phyloP scores from a whole-genome alignment of 495 filamentous ascomycete genomes.

The Lasiosphaeris hirsuta region DNA sequence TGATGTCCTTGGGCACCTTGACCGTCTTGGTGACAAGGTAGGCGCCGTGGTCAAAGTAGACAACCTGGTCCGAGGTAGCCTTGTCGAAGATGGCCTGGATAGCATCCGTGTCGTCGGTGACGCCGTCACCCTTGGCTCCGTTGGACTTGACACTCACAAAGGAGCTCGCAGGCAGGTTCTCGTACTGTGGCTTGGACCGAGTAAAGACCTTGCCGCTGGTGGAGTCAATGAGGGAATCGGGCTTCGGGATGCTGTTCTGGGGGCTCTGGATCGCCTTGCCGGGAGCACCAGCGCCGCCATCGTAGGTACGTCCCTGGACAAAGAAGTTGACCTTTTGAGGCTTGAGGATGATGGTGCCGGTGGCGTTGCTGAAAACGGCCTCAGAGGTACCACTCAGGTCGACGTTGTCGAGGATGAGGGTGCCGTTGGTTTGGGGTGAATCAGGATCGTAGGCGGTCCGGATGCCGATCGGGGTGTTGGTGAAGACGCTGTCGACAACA shows the following conservation, averaged over 20 bases:
- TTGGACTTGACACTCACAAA: slow-evolving; percentile 73
- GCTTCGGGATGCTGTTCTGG: slow-evolving; percentile 52
- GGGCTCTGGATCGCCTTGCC: slow-evolving; percentile 50
- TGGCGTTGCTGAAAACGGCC: slow-evolving; percentile 53
- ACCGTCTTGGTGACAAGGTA: slow-evolving; percentile 84
- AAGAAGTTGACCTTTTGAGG: slow-evolving; percentile 71
- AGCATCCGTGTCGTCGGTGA: slow-evolving; percentile 62
- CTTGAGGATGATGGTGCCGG: slow-evolving; percentile 58
- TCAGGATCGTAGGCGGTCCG: slow-evolving; percentile 67
- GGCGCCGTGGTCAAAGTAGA: slow-evolving; percentile 90
- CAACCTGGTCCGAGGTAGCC: slow-evolving; percentile 57
- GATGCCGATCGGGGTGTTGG: slow-evolving; percentile 68
- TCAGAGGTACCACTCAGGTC: slow-evolving; percentile 58
- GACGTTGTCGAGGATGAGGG: slow-evolving; percentile 82
- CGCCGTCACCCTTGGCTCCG: slow-evolving; percentile 78
- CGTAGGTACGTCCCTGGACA: slow-evolving; percentile 72
- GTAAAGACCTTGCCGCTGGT: slow-evolving; percentile 56
- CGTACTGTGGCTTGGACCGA: slow-evolving; percentile 73
- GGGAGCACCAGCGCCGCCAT: slow-evolving; percentile 32
- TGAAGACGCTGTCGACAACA: slow-evolving; percentile 74
- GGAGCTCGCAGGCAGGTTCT: slow-evolving; percentile 49
- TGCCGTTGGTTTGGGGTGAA: slow-evolving; percentile 65
- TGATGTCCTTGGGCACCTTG: slow-evolving; percentile 72
- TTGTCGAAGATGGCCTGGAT: slow-evolving; percentile 71
- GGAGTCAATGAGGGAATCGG: slow-evolving; percentile 51